These are phyloP conservation scores for Chaetothyriales sp. DNA, from an alignment of 2,329 filamentous ascomycete species.

Conservation along the genomic window DNA sequence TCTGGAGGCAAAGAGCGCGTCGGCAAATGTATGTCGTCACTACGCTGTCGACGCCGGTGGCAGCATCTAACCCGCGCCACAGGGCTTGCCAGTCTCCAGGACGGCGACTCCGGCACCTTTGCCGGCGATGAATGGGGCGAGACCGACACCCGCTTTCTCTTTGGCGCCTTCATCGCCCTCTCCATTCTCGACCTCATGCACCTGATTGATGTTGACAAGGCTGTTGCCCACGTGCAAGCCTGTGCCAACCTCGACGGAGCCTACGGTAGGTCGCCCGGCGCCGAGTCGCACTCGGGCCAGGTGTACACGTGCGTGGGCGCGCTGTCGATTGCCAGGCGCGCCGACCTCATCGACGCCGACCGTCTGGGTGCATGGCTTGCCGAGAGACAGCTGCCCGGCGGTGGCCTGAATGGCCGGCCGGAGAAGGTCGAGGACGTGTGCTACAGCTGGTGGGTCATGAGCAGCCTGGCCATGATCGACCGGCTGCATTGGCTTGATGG, in stretches of 20 bases:
- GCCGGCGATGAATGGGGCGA: slow-evolving; percentile 94
- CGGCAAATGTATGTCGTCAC: slow-evolving; percentile 59
- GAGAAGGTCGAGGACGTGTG: slow-evolving; percentile 96
- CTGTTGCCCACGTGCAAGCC: slow-evolving; percentile 61
- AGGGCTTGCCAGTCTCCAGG: slow-evolving; percentile 62
- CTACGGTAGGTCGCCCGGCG: slow-evolving; percentile 77
- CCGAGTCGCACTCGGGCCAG: slow-evolving; percentile 89
- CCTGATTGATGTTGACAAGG: slow-evolving; percentile 64
- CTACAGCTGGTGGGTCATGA: slow-evolving; percentile 98
- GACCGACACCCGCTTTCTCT: slow-evolving; percentile 86
- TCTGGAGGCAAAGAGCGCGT: slow-evolving; percentile 60
- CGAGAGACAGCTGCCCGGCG: slow-evolving; percentile 75
- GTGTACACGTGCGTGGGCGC: slow-evolving; percentile 90
- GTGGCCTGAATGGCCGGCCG: slow-evolving; percentile 83
- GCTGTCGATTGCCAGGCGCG: slow-evolving; percentile 64
- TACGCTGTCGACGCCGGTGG: background rate
- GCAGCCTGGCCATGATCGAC: slow-evolving; percentile 77
- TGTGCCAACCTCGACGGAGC: slow-evolving; percentile 93
- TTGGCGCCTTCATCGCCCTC: slow-evolving; percentile 75
- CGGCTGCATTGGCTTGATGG: slow-evolving; percentile 88
- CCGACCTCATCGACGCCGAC: slow-evolving; percentile 72
- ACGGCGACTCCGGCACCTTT: slow-evolving; percentile 71
- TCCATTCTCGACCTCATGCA: slow-evolving; percentile 65
- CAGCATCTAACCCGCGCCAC: background rate
- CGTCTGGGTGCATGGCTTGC: slow-evolving; percentile 80